phyloP scores from a whole-genome alignment of 2,329 filamentous ascomycete genomes.

The Neopestalotiopsis sp. region DNA sequence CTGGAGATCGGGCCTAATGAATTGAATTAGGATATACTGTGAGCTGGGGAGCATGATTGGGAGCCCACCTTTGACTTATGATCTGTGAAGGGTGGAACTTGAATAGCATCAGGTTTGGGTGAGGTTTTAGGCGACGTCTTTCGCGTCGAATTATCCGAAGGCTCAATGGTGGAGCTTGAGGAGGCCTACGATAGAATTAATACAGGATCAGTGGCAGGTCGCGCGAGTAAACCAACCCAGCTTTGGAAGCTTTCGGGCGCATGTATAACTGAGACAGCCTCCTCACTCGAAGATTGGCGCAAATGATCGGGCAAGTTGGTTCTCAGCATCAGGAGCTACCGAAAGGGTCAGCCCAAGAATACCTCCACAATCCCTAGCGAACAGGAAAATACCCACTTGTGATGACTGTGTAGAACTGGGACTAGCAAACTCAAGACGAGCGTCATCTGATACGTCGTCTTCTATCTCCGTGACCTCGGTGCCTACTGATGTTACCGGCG shows the following conservation, averaged over 20 bases:
- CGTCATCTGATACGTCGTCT: constrained; percentile 72
- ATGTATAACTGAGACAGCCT: constrained; percentile 89
- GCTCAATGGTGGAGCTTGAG: constrained; percentile 43
- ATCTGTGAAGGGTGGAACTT: constrained; percentile 41
- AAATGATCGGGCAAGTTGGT: constrained; percentile 64
- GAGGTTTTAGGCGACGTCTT: constrained; percentile 44
- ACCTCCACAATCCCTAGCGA: constrained; percentile 1
- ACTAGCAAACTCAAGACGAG: constrained; percentile 44
- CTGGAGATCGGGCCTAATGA: constrained; percentile 39
- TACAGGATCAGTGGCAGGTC: background rate
- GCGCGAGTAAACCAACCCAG: constrained; percentile 64
- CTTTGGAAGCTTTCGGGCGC: constrained; percentile 81
- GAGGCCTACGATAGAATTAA: constrained; percentile 45
- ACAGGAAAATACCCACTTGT: constrained; percentile 39
- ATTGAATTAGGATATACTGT: background rate
- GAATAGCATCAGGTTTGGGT: constrained; percentile 41
- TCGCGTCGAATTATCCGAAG: constrained; percentile 35
- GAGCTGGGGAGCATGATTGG: background rate
- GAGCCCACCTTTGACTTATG: constrained; percentile 41
- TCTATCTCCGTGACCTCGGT: constrained; percentile 86
- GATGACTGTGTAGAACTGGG: constrained; percentile 42
- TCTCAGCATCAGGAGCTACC: constrained; percentile 56
- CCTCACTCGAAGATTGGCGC: constrained; percentile 70
- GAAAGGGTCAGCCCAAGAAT: constrained; percentile 15
- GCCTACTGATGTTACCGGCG: constrained; percentile 84